Evolutionary conservation across 768 basidiomycete genomes (phyloP).

Genomic region (Solioccasus polychromus): DNA sequence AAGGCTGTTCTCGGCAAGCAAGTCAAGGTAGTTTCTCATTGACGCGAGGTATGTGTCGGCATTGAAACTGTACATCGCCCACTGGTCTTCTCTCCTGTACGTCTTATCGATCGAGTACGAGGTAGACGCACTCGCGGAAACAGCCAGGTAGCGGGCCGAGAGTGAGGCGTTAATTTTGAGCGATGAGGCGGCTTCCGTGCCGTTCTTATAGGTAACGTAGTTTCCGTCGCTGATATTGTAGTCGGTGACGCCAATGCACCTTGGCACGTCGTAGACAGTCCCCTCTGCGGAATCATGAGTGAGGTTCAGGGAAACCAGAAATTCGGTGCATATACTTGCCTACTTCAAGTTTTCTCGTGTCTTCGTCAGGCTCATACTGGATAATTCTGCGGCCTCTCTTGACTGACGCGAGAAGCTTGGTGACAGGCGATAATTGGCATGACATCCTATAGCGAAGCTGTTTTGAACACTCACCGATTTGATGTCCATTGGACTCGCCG

Average conservation of each 20-base stretch:
- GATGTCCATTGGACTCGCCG: background rate
- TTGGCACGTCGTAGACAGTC: background rate
- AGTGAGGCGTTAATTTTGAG: background rate
- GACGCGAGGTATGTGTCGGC: constrained; percentile 9
- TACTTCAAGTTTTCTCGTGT: too few species aligned
- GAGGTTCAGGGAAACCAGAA: too few species aligned
- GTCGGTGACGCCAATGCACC: background rate
- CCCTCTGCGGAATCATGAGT: background rate
- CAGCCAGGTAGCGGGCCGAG: constrained; percentile 8
- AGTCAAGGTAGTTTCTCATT: constrained; percentile 7
- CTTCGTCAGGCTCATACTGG: too few species aligned
- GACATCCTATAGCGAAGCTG: too few species aligned
- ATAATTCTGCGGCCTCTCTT: too few species aligned
- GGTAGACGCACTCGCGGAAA: constrained; percentile 10
- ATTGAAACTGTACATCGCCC: constrained; percentile 18
- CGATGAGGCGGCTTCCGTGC: background rate
- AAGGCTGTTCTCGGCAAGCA: constrained; percentile 2
- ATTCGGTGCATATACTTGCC: too few species aligned
- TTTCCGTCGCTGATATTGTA: constrained; percentile 2
- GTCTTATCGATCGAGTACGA: constrained; percentile 14
- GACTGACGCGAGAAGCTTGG: too few species aligned
- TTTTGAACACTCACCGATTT: constrained; percentile 1
- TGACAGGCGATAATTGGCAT: too few species aligned
- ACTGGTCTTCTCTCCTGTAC: constrained; percentile 11
- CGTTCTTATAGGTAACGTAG: constrained; percentile 4